These are phyloP conservation scores for Kalmanozyma brasiliensis DNA, from an alignment of 1,284 basidiomycete species.

Conservation along the genomic window DNA sequence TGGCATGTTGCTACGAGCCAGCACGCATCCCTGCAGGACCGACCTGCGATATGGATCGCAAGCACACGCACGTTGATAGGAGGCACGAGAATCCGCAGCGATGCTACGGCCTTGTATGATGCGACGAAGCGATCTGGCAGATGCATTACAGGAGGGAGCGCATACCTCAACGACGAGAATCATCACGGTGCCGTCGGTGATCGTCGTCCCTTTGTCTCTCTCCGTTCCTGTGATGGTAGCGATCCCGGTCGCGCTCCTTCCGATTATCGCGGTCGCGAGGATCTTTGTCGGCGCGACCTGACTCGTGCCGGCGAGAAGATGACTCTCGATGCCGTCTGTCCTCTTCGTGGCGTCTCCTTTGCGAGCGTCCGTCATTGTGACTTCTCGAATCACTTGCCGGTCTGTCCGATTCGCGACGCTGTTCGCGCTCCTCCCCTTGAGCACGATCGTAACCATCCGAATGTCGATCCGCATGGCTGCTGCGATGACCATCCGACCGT, in stretches of 20 bases:
- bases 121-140: no score
- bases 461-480: not conserved
- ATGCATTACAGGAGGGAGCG: not conserved
- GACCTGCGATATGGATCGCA: no score
- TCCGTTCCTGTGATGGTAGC: conserved; percentile 5
- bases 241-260: conserved; percentile 11
- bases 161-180: not conserved
- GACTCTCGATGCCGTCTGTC: conserved; percentile 17
- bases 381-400: conserved; percentile 1
- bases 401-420: conserved; percentile 4
- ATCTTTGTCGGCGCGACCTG: conserved; percentile 15
- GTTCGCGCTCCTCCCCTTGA: not conserved
- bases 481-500: not conserved
- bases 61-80: no score
- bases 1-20: not conserved
- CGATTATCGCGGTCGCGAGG: conserved; percentile 6
- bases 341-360: conserved; percentile 8
- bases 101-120: no score
- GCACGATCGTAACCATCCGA: not conserved
- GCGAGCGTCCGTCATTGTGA: conserved; percentile 13
- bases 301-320: conserved; percentile 13
- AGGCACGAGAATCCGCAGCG: no score
- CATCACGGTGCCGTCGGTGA: conserved; percentile 9
- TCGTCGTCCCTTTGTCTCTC: conserved; percentile 11
- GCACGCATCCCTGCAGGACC: no score